Base-by-base conservation (phyloP, 2,329 filamentous ascomycete genomes). In the Aspergillus intermedius region DNA sequence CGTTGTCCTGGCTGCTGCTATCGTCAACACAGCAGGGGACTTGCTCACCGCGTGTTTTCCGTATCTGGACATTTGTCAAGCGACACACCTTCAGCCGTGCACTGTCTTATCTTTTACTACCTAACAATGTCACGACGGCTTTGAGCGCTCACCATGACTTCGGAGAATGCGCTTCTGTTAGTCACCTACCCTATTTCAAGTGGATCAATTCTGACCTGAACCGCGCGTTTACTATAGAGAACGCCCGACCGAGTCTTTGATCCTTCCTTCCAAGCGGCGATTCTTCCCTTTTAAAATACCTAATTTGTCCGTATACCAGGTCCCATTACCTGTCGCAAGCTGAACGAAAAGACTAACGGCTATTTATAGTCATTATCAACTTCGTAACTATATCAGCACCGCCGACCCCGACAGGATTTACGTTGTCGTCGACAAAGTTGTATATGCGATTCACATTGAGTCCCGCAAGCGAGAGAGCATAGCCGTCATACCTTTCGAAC, bases 371-470 rank as follows among this genome's bases (percentile, higher is more conserved):
- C 69, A 74, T 52, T 65, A 64, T 49, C 71, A 74, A 72, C 77
- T 98, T 42, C 88, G 91, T 48, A 91, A 94, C 58, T 84, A 95
- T 58, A 87, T 97, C 64, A 91, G 88, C 67, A 86, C 84, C 22
- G 84, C 88, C 56, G 82, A 87, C 61, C 77, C 82, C 40, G 81
- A 91, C 67, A 73, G 84, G 58, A 78, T 97, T 56, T 96, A 94
- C 74, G 95, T 94, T 61, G 90, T 91, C 32, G 83, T 83, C 56
- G 86, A 86, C 49, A 74, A 77, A 60, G 82, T 89, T 81, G 85
- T 89, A 45, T 85, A 86, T 60, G 78, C 80, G 32, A 79, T 91
- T 49, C 80, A 91, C 60, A 82, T 85, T 50, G 79, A 71, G 51
- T 83, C 80, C 57, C 82, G 76, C 66, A 86, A 83, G 75, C 84